Evolutionary conservation across 352 stramenopile genomes (phyloP).

Genomic region (Pythium rhizo-oryzae): DNA sequence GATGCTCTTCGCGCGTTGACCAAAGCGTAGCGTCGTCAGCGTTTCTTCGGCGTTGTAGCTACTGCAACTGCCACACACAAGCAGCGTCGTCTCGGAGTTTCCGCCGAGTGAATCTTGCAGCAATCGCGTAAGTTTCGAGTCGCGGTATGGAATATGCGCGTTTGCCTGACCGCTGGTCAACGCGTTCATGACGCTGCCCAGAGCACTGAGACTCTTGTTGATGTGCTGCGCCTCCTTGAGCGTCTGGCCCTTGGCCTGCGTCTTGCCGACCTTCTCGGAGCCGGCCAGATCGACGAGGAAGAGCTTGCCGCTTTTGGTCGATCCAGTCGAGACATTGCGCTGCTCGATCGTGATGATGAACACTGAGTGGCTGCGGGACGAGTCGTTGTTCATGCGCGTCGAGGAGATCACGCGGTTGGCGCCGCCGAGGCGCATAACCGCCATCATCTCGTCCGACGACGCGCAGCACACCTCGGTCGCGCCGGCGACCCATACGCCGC

Average conservation of each 20-base stretch:
- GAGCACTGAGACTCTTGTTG: slow-evolving; percentile 90
- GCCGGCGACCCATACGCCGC: slow-evolving; percentile 64
- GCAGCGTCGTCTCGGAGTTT: slow-evolving; percentile 72
- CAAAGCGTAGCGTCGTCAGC: slow-evolving; percentile 75
- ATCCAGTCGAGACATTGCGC: slow-evolving; percentile 55
- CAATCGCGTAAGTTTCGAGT: slow-evolving; percentile 89
- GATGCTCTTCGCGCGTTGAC: slow-evolving; percentile 72
- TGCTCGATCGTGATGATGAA: slow-evolving; percentile 98
- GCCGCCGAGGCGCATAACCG: slow-evolving; percentile 91
- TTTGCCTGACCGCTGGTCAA: slow-evolving; percentile 84
- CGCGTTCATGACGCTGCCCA: slow-evolving; percentile 91
- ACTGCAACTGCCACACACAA: slow-evolving; percentile 67
- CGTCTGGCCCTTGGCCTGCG: slow-evolving; percentile 91
- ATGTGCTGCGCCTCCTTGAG: slow-evolving; percentile 89
- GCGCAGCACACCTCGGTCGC: slow-evolving; percentile 68
- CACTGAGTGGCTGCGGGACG: slow-evolving; percentile 93
- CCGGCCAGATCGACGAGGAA: slow-evolving; percentile 84
- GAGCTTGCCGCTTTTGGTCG: slow-evolving; percentile 91
- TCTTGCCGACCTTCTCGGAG: slow-evolving; percentile 79
- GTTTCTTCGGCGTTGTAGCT: slow-evolving; percentile 79
- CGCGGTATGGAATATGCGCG: slow-evolving; percentile 91
- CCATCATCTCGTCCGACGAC: slow-evolving; percentile 63
- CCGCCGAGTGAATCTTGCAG: slow-evolving; percentile 86
- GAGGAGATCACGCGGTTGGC: slow-evolving; percentile 90
- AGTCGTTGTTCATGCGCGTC: slow-evolving; percentile 93